Base-by-base conservation (phyloP, 1,284 basidiomycete genomes). In the Fomitopsis schrenkii region DNA sequence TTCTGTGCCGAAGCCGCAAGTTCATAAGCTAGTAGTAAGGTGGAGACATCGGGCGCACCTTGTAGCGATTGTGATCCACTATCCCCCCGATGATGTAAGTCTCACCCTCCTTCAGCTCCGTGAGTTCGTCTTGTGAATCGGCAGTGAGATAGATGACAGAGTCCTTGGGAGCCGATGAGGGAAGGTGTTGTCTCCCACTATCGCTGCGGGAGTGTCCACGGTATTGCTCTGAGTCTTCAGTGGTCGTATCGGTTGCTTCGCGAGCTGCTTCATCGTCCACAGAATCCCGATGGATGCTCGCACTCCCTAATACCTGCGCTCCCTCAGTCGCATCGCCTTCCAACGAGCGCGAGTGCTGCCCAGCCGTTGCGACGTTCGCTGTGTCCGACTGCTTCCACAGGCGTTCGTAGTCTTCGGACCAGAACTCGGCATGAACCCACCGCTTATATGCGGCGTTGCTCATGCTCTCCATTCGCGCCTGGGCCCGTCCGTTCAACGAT, bases 1-100 rank as follows among this genome's bases (percentile, higher is more conserved):
- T 90, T 91, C 94, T 97, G 71, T 50, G 42, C 4, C 17, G 45
- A 8, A 40, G n/a, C 33, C 33, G 44, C n/a, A 46, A 53, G 55
- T 17, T 8, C 8, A n/a, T 55, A 55, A 64, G 61, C 40, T 19
- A n/a, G 30, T 42, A 15, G 12, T 28, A 22, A 35, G 9, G 56
- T 55, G 22, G 14, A 17, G 41, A 44, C 35, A 19, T 41, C 50
- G 38, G n/a, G 38, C 17, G 30, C 52, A 92, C 95, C 84, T 98
- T 99, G 82, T 98, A 93, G 41, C 97, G 88, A 77, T 99, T 99
- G 68, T 92, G 92, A 75, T 99, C 97, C 63, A 93, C 93, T 66
- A 99, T 92, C 15, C 97, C 97, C 38, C 97, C 97, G 61, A 99
- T 95, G 67, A 99, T 88, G 73, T 99, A 99, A 2, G 88, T 91